Conservation (phyloP, 768 basidiomycete genomes). For the Clathrus columnatus region DNA sequence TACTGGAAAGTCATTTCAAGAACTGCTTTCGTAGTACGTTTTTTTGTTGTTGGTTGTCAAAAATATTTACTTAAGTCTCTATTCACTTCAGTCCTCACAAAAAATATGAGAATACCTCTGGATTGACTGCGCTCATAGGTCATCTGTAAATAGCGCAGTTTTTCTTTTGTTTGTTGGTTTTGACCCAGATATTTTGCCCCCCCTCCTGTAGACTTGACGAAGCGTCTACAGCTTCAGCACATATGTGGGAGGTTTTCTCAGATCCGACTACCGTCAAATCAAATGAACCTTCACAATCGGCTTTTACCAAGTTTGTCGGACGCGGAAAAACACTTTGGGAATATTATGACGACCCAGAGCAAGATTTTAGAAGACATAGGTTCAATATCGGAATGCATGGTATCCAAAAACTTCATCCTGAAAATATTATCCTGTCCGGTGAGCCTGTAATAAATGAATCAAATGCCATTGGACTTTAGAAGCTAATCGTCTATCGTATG, state of each 20-base stretch:
- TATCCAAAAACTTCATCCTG: conserved; percentile 13
- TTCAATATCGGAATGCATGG: conserved; percentile 17
- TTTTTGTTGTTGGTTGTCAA: not conserved
- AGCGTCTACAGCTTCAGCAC: conserved; percentile 10
- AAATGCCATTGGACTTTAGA: too few relatives aligned
- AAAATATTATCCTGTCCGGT: conserved; percentile 14
- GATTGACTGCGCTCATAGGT: conserved; percentile 16
- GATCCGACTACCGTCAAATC: conserved; percentile 17
- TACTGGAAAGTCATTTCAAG: conserved; percentile 22
- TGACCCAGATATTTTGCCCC: not conserved
- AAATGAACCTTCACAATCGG: conserved; percentile 12
- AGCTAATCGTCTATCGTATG: too few relatives aligned
- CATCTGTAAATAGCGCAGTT: conserved; percentile 12
- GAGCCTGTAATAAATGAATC: not conserved
- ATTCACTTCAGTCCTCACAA: conserved; percentile 12
- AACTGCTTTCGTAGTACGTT: conserved; percentile 21
- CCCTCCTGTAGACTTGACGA: conserved; percentile 19
- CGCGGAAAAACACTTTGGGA: conserved; percentile 9
- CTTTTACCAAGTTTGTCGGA: conserved; percentile 14
- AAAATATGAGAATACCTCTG: conserved; percentile 17
- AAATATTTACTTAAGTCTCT: too few relatives aligned
- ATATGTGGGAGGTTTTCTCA: conserved; percentile 15
- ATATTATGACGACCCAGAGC: conserved; percentile 11
- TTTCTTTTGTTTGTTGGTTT: not conserved
- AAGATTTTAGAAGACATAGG: conserved; percentile 2